Evolutionary conservation across 495 filamentous ascomycete genomes (phyloP).

Genomic region (Aspergillus sclerotioniger): DNA sequence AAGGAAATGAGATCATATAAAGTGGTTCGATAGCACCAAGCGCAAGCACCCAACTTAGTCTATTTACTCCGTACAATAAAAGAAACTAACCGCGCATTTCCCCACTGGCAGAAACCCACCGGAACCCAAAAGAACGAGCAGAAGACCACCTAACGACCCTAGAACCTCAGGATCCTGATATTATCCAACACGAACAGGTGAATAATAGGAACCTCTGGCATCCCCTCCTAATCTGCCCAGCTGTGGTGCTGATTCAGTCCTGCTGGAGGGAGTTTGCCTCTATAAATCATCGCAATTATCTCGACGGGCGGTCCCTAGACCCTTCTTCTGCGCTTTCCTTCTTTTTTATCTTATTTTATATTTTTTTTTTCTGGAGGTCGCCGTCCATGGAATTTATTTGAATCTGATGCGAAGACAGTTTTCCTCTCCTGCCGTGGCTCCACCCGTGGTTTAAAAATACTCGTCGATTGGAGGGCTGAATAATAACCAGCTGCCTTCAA

Average conservation of each 20-base stretch:
- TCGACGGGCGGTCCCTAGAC: too few species aligned
- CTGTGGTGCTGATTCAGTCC: neutral
- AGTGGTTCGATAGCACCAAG: neutral
- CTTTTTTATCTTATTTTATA: neutral
- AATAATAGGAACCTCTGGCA: neutral
- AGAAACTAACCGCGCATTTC: neutral
- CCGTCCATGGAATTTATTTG: neutral
- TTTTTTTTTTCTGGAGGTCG: neutral
- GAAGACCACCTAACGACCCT: neutral
- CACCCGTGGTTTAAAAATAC: conserved; percentile 6
- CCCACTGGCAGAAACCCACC: conserved; percentile 1
- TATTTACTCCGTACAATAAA: neutral
- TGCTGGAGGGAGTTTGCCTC: too few species aligned
- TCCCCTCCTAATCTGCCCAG: neutral
- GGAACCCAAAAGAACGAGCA: conserved; percentile 2
- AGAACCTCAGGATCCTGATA: neutral
- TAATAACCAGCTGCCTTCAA: neutral
- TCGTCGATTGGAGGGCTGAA: neutral
- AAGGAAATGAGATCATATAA: conserved; percentile 1
- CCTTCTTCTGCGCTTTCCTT: too few species aligned
- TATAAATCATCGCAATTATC: neutral
- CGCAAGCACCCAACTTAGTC: neutral
- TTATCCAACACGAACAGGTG: conserved; percentile 3
- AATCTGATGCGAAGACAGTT: neutral
- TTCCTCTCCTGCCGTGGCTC: conserved; percentile 7